Evolutionary conservation across 2,329 filamentous ascomycete genomes (phyloP), one percentile per base, ranked within the genome.

Genomic region (Neophaeococcomyces aloes): DNA sequence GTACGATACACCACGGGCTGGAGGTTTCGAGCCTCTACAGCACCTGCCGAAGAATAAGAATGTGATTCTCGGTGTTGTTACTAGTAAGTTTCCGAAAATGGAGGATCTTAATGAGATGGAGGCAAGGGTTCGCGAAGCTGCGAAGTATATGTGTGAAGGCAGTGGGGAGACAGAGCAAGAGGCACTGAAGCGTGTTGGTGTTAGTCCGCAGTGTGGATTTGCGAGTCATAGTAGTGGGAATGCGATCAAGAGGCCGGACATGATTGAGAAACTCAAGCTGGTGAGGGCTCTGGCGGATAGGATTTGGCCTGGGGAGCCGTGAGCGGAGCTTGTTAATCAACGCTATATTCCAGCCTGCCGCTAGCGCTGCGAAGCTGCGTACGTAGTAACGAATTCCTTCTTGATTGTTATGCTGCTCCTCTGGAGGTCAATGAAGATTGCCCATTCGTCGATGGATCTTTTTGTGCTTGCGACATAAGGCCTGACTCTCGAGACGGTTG

Each of bases 151-250:
- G 11, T 78, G 79, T 2, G 68, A 79, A 61, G 81, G 80, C 0
- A 74, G 67, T 21, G 72, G 72, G 1, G 67, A 80, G 64, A 75
- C 66, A 1, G 66, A 65, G 39, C 73, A 83, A 58, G 75, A 84
- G 59, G 79, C 79, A 0, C 64, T 86, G 13, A 71, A 79, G 64
- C 71, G 76, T 47, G 63, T 85, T 35, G 68, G 68, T 38, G 68
- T 82, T n/a, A 78, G 73, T 56, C 78, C 79, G 0, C 78, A 82
- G 61, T 80, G 76, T 57, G 77, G 76, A 10, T 80, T 81, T 59
- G 81, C 78, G 18, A 81, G 76, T 23, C 81, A 85, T 57, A 75
- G 78, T 52, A 75, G 71, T 52, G 81, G 80, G 0, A 83, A 85
- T 57, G 69, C 73, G 14, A 62, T 85, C 31, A 71, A 67, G 10